Evolutionary conservation across 78 protist species (phyloP).

Genomic region (slime mould (Dictyostelium discoideum)): DNA sequence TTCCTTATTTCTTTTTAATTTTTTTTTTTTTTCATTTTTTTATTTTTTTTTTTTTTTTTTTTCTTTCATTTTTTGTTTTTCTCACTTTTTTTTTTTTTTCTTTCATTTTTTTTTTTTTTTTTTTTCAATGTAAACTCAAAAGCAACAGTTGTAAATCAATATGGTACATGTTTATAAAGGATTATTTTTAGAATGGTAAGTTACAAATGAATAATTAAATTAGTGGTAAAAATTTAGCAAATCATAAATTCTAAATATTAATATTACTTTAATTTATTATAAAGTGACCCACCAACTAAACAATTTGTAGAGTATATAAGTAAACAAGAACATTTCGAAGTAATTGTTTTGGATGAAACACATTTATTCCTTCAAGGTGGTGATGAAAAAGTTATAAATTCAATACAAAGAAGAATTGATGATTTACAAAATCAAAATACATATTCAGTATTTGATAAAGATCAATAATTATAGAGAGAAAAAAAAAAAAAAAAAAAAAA

Average conservation of each 20-base stretch:
- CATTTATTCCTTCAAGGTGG: constrained; percentile 71
- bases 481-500: neutral
- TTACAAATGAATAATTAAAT: neutral
- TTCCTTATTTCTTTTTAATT: neutral
- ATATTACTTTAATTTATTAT: neutral
- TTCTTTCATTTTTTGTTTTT: neutral
- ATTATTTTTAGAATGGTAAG: constrained; percentile 69
- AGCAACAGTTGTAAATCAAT: neutral
- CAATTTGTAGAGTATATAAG: constrained; percentile 58
- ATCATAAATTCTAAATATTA: neutral
- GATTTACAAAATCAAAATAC: constrained; percentile 72
- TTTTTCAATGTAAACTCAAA: too few relatives aligned
- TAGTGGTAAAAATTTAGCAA: neutral
- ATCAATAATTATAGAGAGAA: neutral
- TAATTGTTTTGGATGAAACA: constrained; percentile 50
- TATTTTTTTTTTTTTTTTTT: neutral
- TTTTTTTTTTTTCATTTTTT: constrained; percentile 8
- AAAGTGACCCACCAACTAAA: constrained; percentile 79
- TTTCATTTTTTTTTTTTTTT: neutral
- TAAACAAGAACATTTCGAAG: constrained; percentile 72
- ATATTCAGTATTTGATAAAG: constrained; percentile 52
- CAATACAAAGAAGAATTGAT: constrained; percentile 72
- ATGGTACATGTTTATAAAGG: constrained; percentile 77
- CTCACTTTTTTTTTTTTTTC: neutral
- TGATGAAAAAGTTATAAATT: constrained; percentile 27